Percentiles rank a stretch among this genome's conserved stretches.
These are phyloP conservation scores for Fabrea salina DNA, from an alignment of 169 alveolate species.

Conservation along the genomic window DNA sequence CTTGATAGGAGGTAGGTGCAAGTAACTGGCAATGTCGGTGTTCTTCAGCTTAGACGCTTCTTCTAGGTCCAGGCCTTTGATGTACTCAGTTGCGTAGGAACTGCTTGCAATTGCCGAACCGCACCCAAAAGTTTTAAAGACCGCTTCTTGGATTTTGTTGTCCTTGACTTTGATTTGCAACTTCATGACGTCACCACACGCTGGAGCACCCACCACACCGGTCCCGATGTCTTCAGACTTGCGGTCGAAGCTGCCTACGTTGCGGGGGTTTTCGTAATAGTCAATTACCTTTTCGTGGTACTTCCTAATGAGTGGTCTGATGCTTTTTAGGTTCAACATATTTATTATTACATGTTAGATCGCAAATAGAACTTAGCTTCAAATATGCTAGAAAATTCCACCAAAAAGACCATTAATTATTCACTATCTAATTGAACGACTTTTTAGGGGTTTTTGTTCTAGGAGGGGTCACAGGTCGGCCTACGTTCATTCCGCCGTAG, in stretches of 20 bases:
- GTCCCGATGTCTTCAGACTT: slow-evolving; percentile 81
- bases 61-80: slow-evolving; percentile 92
- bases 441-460: too few species aligned
- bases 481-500: too few species aligned
- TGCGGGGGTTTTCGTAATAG: slow-evolving; percentile 74
- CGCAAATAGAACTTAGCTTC: too few species aligned
- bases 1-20: slow-evolving; percentile 98
- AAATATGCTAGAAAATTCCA: too few species aligned
- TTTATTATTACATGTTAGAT: too few species aligned
- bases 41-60: slow-evolving; percentile 94
- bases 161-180: slow-evolving; percentile 94
- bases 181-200: slow-evolving; percentile 99
- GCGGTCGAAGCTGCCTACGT: slow-evolving; percentile 67
- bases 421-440: too few species aligned
- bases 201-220: slow-evolving; percentile 99
- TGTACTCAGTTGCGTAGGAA: slow-evolving; percentile 96
- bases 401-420: too few species aligned
- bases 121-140: slow-evolving; percentile 98
- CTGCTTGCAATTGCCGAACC: slow-evolving; percentile 99
- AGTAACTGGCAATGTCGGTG: slow-evolving; percentile 90
- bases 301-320: too few species aligned
- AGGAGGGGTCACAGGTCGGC: too few species aligned
- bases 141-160: slow-evolving; percentile 91
- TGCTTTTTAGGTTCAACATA: too few species aligned
- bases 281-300: slow-evolving; percentile 74